Conservation (phyloP, 257 asterid species). For the Nicotiana knightiana region DNA sequence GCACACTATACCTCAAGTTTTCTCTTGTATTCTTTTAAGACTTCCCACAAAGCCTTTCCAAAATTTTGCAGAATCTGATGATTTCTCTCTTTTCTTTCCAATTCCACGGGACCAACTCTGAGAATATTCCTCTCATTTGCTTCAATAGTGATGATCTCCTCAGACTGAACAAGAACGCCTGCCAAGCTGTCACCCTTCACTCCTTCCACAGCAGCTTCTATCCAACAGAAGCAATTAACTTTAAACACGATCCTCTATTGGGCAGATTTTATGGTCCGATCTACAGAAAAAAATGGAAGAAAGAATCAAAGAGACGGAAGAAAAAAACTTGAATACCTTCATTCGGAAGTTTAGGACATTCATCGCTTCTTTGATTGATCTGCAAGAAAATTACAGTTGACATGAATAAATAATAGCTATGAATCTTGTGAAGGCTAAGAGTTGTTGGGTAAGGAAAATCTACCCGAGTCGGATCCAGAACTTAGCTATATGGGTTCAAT, state of each 20-base stretch:
- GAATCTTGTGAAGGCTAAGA: background rate
- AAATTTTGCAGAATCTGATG: constrained; percentile 47
- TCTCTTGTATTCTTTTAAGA: constrained; percentile 55
- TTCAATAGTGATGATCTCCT: constrained; percentile 20
- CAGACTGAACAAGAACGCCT: constrained; percentile 25
- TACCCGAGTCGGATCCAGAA: background rate
- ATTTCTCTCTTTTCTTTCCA: constrained; percentile 37
- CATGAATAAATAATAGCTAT: background rate
- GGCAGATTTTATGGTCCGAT: constrained; percentile 10
- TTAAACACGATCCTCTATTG: background rate
- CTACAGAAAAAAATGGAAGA: background rate
- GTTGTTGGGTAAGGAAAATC: background rate
- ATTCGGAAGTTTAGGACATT: constrained; percentile 15
- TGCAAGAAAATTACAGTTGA: constrained; percentile 26
- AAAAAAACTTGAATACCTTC: constrained; percentile 40
- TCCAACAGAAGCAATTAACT: constrained; percentile 16
- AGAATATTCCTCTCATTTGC: constrained; percentile 12
- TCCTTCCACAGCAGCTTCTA: constrained; percentile 30
- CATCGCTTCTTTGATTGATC: constrained; percentile 31
- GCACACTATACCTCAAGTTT: constrained; percentile 53
- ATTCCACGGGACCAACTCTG: constrained; percentile 14
- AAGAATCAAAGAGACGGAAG: constrained; percentile 11
- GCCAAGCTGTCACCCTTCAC: constrained; percentile 27
- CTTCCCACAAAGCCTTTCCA: constrained; percentile 72
- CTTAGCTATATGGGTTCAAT: no score